These are phyloP conservation scores for Nakaseomyces kungkrabaensis DNA, from an alignment of 1,139 yeast species.

Conservation along the genomic window DNA sequence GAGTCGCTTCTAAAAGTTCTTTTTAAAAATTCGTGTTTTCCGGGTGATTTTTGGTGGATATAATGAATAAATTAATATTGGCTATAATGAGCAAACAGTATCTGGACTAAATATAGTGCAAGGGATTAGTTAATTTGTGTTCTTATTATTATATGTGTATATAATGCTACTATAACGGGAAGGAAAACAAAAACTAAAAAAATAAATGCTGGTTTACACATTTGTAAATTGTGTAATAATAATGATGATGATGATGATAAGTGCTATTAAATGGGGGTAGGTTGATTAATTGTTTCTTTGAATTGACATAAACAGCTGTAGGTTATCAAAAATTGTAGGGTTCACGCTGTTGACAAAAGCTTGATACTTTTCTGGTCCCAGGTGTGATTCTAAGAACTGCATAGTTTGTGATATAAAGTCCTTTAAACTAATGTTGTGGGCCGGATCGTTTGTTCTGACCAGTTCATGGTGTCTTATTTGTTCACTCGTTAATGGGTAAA, in stretches of 20 bases:
- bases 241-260: too few relatives aligned
- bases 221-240: too few relatives aligned
- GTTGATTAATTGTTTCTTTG: neutral
- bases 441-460: conserved; percentile 44
- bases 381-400: conserved; percentile 21
- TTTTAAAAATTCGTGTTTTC: neutral
- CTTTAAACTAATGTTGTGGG: conserved; percentile 44
- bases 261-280: too few relatives aligned
- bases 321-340: conserved; percentile 27
- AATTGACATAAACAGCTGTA: conserved; percentile 27
- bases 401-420: conserved; percentile 29
- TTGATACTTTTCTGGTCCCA: conserved; percentile 27
- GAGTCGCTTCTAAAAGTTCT: neutral
- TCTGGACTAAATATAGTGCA: too few relatives aligned
- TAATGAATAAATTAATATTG: too few relatives aligned
- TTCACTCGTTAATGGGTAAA: conserved; percentile 40
- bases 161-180: neutral
- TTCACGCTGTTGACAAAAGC: conserved; percentile 21
- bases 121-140: too few relatives aligned
- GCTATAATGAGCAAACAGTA: too few relatives aligned
- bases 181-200: neutral
- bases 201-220: too few relatives aligned
- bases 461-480: conserved; percentile 43
- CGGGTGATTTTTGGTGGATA: neutral
- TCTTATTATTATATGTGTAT: too few relatives aligned